A percentile compares a stretch with the other conserved stretches of the same genome.
Evolutionary conservation across 495 filamentous ascomycete species (phyloP).

Genomic region (Penicillium argentinense): DNA sequence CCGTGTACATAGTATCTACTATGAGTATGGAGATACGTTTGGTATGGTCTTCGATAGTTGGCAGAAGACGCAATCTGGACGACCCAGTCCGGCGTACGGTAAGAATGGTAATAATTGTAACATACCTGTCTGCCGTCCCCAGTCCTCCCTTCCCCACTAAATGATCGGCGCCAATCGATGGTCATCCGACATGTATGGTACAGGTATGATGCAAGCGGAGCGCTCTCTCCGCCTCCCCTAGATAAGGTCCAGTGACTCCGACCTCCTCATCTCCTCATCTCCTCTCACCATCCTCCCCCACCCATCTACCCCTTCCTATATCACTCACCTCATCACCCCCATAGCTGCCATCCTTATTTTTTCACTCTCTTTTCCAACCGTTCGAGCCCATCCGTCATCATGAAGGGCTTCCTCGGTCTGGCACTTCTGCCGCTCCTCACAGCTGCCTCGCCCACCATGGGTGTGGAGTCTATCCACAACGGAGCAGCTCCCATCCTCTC

Average conservation of each 20-base stretch:
- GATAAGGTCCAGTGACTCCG: conserved; percentile 41
- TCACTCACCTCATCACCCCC: conserved; percentile 22
- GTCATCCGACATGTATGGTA: no score
- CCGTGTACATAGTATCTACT: no score
- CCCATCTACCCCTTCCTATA: conserved; percentile 23
- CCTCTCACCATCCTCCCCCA: conserved; percentile 17
- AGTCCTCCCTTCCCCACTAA: neutral
- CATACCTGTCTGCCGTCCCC: conserved; percentile 7
- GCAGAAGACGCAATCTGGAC: no score
- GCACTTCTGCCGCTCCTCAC: conserved; percentile 63
- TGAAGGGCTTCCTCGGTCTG: conserved; percentile 72
- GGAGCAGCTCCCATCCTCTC: conserved; percentile 87
- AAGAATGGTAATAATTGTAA: neutral
- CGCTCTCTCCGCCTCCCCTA: conserved; percentile 36
- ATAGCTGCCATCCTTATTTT: conserved; percentile 19
- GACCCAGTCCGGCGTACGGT: no score
- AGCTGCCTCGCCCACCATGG: conserved; percentile 70
- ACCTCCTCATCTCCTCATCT: conserved; percentile 40
- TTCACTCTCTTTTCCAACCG: conserved; percentile 12
- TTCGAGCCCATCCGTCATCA: conserved; percentile 55
- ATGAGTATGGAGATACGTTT: no score
- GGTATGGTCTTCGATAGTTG: no score
- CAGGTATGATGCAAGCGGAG: no score
- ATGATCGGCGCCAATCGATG: conserved; percentile 27
- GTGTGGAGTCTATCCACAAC: conserved; percentile 75